phyloP scores from a whole-genome alignment of 2,329 filamentous ascomycete species.

The Lasiodiplodia citricola region DNA sequence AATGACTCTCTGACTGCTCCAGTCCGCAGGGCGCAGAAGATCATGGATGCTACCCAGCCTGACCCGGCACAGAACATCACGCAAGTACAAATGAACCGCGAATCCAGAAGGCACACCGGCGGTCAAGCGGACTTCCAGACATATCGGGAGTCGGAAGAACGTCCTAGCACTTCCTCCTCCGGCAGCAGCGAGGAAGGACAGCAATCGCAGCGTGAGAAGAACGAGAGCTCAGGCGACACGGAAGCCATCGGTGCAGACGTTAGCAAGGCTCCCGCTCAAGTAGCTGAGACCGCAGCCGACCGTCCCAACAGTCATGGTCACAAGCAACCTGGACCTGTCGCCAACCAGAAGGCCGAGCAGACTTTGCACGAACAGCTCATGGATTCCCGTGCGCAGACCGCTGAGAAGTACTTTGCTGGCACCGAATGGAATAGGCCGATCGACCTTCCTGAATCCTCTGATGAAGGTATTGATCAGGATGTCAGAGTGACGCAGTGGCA shows the following conservation, averaged over 20 bases:
- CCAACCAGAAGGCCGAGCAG: too few species aligned
- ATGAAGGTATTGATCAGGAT: too few species aligned
- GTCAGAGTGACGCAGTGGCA: not conserved
- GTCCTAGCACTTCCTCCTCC: constrained; percentile 10
- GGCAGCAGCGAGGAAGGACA: not conserved
- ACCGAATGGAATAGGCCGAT: too few species aligned
- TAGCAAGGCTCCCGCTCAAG: not conserved
- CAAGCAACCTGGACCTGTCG: too few species aligned
- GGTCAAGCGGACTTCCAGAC: not conserved
- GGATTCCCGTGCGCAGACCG: too few species aligned
- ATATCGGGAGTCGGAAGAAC: constrained; percentile 11
- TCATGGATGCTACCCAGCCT: not conserved
- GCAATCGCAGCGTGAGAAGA: not conserved
- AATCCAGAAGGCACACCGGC: not conserved
- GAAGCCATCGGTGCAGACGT: not conserved
- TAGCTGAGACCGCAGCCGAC: too few species aligned
- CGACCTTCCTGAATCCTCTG: too few species aligned
- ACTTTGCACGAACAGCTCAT: too few species aligned
- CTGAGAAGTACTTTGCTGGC: too few species aligned
- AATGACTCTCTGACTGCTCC: not conserved
- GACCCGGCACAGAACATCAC: not conserved
- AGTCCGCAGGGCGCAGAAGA: not conserved
- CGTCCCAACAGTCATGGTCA: too few species aligned
- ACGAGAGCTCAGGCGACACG: too few species aligned
- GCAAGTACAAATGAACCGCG: not conserved